Conservation (phyloP, 2,329 filamentous ascomycete genomes). For the Trichophyton schoenleinii region DNA sequence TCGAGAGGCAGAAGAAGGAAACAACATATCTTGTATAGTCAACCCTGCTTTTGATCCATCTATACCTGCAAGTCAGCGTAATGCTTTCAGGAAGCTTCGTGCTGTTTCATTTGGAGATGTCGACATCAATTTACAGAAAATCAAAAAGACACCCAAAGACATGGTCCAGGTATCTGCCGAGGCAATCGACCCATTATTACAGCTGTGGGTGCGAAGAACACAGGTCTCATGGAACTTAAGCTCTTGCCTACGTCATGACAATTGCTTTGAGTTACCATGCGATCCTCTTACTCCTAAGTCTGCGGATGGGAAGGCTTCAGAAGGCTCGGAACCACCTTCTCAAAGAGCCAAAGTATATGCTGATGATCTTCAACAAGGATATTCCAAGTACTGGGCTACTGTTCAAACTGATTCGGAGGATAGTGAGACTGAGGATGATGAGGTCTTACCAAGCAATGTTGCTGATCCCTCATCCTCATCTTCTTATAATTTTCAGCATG, state of each 20-base stretch:
- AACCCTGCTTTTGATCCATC: constrained; percentile 14
- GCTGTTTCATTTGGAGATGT: constrained; percentile 23
- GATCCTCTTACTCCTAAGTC: background rate
- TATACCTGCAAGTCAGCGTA: constrained; percentile 11
- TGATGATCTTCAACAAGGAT: constrained; percentile 20
- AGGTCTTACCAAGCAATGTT: background rate
- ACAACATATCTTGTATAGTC: constrained; percentile 7
- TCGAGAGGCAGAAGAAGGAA: constrained; percentile 23
- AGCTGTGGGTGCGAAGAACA: constrained; percentile 18
- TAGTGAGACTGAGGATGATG: background rate
- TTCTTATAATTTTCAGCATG: background rate
- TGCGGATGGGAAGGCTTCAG: constrained; percentile 9
- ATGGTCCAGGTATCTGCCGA: constrained; percentile 28
- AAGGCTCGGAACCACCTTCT: constrained; percentile 28
- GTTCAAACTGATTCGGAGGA: constrained; percentile 26
- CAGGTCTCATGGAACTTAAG: constrained; percentile 9
- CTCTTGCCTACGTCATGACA: constrained; percentile 20
- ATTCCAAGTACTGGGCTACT: constrained; percentile 25
- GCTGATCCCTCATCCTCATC: background rate
- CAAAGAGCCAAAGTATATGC: constrained; percentile 25
- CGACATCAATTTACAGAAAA: constrained; percentile 22
- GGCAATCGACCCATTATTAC: constrained; percentile 24
- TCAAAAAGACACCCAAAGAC: constrained; percentile 26
- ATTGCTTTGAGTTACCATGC: background rate
- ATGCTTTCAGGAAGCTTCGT: constrained; percentile 18